These are phyloP conservation scores for Cadophora sp. DNA, from an alignment of 2,329 filamentous ascomycete genomes.

Conservation along the genomic window DNA sequence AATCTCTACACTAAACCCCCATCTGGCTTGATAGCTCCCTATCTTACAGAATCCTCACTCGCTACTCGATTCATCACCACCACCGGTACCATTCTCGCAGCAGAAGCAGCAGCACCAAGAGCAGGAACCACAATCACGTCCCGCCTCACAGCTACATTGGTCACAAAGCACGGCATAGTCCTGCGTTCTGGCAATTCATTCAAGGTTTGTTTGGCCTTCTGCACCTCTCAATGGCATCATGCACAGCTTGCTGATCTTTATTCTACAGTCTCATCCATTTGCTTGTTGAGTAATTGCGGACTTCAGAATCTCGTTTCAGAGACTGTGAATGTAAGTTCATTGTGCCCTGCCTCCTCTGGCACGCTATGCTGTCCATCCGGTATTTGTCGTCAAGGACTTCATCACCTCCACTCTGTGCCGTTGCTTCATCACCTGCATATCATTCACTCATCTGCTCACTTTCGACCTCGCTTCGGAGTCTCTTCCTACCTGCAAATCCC, in stretches of 20 bases:
- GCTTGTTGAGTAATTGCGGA: constrained; percentile 30
- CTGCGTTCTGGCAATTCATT: constrained; percentile 20
- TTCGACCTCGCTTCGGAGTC: constrained; percentile 3
- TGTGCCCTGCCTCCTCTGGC: not conserved
- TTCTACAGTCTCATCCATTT: constrained; percentile 29
- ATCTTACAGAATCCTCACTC: constrained; percentile 46
- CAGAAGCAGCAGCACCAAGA: constrained; percentile 22
- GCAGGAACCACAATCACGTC: not conserved
- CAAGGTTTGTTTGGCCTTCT: constrained; percentile 33
- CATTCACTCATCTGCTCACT: constrained; percentile 16
- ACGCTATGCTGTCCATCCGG: constrained; percentile 9
- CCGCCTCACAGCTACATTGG: constrained; percentile 18
- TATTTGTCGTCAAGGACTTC: constrained; percentile 14
- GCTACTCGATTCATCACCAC: constrained; percentile 41
- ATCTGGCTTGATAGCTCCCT: constrained; percentile 48
- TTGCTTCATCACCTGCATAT: not conserved
- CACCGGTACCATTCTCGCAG: constrained; percentile 30
- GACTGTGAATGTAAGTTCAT: constrained; percentile 39
- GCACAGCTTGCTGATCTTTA: constrained; percentile 27
- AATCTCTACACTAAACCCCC: constrained; percentile 42
- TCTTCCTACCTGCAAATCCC: not conserved
- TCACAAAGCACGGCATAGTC: constrained; percentile 17
- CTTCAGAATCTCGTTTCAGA: constrained; percentile 31
- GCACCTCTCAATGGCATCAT: not conserved
- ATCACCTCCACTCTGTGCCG: not conserved